Evolutionary conservation across 352 stramenopile genomes (phyloP), one percentile per base, ranked within the genome.

Genomic region (Phytophthora podocarpi): DNA sequence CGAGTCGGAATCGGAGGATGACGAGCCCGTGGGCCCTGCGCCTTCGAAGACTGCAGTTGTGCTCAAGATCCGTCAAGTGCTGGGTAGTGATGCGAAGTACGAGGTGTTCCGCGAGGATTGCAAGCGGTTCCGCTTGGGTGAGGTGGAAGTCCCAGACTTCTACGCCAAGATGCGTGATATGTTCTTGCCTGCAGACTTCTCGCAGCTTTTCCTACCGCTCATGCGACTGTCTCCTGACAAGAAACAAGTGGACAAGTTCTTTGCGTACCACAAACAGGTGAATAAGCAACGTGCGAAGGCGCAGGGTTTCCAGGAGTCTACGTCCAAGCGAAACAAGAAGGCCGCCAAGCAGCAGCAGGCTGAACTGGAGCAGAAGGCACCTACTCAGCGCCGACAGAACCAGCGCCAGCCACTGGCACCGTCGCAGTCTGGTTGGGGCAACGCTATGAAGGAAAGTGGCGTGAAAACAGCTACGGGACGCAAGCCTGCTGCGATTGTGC

Each of bases 81-180:
- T 95, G 2, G 87, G 87, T 28, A 91, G 74, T 37, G 82, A 90
- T 40, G 82, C 82, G 18, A 93, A 93, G 65, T 95, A 93, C 55
- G 84, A 93, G 37, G 77, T 91, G 3, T 93, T 95, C 42, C 80
- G 87, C 0, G 78, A 93, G 58, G 70, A 79, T 23, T 95, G 87
- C 64, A 88, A 84, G 52, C 67, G 80, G 18, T 95, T 89, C 51
- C 85, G 84, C 3, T 24, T 80, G 15, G 74, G 66, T 0, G 76
- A 91, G 24, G 59, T 62, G 16, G 79, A 90, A 30, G 49, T 90
- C n/a, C 70, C 83, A 4, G 69, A 73, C 12, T 95, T 95, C 32
- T 95, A 95, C 53, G 57, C 64, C 45, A 89, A 89, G 51, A 82
- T 93, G 58, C 73, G 72, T 24, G 52, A 73, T 12, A 74, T 85